These are phyloP conservation scores for Eremothecium sinecaudum DNA, from an alignment of 1,139 yeast species.

Conservation along the genomic window DNA sequence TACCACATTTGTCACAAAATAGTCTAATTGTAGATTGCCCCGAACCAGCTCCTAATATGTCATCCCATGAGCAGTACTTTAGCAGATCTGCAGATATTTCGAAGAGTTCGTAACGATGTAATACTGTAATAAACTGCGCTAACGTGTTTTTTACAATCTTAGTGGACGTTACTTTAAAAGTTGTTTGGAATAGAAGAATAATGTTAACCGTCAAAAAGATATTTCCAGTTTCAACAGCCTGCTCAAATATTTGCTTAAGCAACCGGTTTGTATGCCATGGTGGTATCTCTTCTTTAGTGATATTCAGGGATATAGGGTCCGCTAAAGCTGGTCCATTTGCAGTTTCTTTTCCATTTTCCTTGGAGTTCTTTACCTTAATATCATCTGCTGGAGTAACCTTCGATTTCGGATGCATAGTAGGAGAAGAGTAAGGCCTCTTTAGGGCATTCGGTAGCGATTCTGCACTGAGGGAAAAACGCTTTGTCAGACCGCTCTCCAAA, in stretches of 20 bases:
- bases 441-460: too few relatives aligned
- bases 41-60: conserved; percentile 23
- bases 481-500: conserved; percentile 1
- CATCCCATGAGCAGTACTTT: conserved; percentile 30
- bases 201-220: conserved; percentile 24
- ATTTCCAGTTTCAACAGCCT: conserved; percentile 28
- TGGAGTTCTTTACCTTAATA: too few relatives aligned
- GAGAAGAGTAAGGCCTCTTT: conserved; percentile 1
- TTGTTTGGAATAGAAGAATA: conserved; percentile 23
- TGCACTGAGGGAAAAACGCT: conserved; percentile 3
- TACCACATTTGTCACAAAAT: conserved; percentile 60
- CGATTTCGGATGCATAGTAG: too few relatives aligned
- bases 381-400: too few relatives aligned
- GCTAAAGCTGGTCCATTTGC: too few relatives aligned
- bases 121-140: conserved; percentile 25
- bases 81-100: conserved; percentile 29
- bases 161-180: conserved; percentile 22
- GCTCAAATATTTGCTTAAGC: conserved; percentile 23
- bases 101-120: conserved; percentile 29
- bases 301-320: not conserved
- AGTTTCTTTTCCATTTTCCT: too few relatives aligned
- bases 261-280: conserved; percentile 28
- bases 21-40: conserved; percentile 44
- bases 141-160: conserved; percentile 24
- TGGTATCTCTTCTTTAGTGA: conserved; percentile 9